phyloP scores from a whole-genome alignment of 75 land plant species.

The Adiantum capillusveneris region DNA sequence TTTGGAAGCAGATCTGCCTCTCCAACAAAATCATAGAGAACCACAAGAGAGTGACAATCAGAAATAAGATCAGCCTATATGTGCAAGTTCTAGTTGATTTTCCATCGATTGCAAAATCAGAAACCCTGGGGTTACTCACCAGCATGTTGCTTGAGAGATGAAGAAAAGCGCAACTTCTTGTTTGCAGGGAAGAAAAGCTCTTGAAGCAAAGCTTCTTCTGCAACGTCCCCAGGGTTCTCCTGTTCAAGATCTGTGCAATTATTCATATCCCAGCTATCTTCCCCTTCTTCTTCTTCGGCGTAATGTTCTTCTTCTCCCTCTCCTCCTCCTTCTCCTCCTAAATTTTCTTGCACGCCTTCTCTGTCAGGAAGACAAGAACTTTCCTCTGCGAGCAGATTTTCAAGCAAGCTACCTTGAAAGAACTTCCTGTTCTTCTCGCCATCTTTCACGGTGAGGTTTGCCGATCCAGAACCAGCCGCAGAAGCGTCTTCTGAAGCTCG shows the following conservation, averaged over 20 bases:
- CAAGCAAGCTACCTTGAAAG: background rate
- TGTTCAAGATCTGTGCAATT: background rate
- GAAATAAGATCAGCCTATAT: too few species aligned
- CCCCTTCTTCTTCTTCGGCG: background rate
- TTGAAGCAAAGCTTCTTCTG: conserved; percentile 1
- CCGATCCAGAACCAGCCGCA: background rate
- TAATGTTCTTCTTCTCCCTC: background rate
- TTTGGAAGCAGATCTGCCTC: too few species aligned
- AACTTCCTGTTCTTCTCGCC: background rate
- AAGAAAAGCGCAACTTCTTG: too few species aligned
- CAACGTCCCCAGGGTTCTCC: background rate
- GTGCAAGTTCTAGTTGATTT: too few species aligned
- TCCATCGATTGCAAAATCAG: too few species aligned
- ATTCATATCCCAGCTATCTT: background rate
- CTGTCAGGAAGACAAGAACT: background rate
- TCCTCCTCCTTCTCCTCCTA: background rate
- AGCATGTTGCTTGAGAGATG: too few species aligned
- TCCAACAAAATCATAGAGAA: too few species aligned
- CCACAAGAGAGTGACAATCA: too few species aligned
- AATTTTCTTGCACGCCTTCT: background rate
- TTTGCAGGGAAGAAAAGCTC: conserved; percentile 1
- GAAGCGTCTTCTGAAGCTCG: conserved; percentile 1
- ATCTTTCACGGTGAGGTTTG: background rate
- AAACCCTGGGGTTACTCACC: too few species aligned
- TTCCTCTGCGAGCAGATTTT: background rate